Conservation (phyloP, 345 rosid species). For the Acer saccharum region DNA sequence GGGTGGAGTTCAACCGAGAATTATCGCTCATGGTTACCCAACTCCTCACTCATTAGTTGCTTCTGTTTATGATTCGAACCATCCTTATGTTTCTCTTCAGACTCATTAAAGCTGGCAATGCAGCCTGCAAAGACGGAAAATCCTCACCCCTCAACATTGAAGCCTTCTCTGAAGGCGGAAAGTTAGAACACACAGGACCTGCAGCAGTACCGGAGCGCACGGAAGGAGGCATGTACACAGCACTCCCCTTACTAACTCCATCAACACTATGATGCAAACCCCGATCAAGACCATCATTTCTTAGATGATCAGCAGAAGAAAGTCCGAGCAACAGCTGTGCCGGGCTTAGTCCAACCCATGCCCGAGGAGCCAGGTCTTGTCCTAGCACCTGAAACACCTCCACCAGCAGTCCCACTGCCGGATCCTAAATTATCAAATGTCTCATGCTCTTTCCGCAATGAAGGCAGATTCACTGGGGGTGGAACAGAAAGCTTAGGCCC, state of each 20-base stretch:
- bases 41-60: conserved; percentile 48
- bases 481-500: conserved; percentile 96
- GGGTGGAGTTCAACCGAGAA: conserved; percentile 32
- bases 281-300: conserved; percentile 37
- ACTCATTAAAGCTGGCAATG: conserved; percentile 52
- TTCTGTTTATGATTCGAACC: conserved; percentile 65
- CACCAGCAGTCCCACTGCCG: conserved; percentile 60
- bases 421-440: conserved; percentile 71
- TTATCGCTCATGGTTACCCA: conserved; percentile 40
- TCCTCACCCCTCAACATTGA: conserved; percentile 89
- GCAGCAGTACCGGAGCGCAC: conserved; percentile 39
- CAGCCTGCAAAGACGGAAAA: conserved; percentile 86
- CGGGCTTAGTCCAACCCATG: conserved; percentile 92
- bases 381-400: conserved; percentile 72
- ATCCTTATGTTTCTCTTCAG: conserved; percentile 79
- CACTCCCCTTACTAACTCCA: conserved; percentile 48
- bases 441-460: conserved; percentile 89
- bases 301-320: conserved; percentile 24
- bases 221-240: conserved; percentile 53
- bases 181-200: conserved; percentile 35
- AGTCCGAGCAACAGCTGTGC: conserved; percentile 32
- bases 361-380: conserved; percentile 79
- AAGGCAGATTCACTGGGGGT: conserved; percentile 98
- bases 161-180: conserved; percentile 51
- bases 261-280: conserved; percentile 35